Evolutionary conservation across 495 filamentous ascomycete genomes (phyloP), one percentile per base, ranked within the genome.

Genomic region (Penicillium robsamsonii): DNA sequence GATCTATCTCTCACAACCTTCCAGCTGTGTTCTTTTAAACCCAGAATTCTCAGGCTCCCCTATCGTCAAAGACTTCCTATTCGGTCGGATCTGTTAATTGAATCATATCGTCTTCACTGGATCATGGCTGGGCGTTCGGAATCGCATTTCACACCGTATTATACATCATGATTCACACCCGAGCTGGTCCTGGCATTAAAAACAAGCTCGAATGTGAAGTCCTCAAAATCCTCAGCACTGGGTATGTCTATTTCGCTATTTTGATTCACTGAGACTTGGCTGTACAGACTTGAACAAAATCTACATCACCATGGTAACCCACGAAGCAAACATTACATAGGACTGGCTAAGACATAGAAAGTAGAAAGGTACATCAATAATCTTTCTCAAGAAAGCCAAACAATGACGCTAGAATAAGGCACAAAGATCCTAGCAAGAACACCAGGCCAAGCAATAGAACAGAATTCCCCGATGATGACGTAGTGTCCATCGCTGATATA

Each of bases 11-110:
- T 56, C 15, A 58, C 33, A 30, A 50, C 2, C 2, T 29, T 44
- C 6, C 13, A 87, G 84, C 56, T 87, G 84, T 66, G 73, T 88
- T 24, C 72, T 89, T 22, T 65, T 89, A 7, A 89, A 89, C 63
- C 86, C 86, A 0, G 86, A 88, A 62, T 87, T 88, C 65, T 79
- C 86, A 40, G 82, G 81, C 41, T 83, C 83, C 17, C 84, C 85
- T 8, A 76, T 88, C 20, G 80, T 87, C n/a, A 87, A 87, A 62
- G 84, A 88, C 42, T 89, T 88, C 62, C 72, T 88, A n/a, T 83
- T 88, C 58, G 75, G 70, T 30, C 69, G 70, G 22, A 59, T 72
- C 43, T 75, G 65, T 46, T 72, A 64, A 62, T 31, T 40, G 15
- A 53, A 25, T 40, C n/a, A 20, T 15, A 8, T 17, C 7, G 7